Conservation (phyloP, 2,329 filamentous ascomycete species). For the Akanthomyces uredinophilus region DNA sequence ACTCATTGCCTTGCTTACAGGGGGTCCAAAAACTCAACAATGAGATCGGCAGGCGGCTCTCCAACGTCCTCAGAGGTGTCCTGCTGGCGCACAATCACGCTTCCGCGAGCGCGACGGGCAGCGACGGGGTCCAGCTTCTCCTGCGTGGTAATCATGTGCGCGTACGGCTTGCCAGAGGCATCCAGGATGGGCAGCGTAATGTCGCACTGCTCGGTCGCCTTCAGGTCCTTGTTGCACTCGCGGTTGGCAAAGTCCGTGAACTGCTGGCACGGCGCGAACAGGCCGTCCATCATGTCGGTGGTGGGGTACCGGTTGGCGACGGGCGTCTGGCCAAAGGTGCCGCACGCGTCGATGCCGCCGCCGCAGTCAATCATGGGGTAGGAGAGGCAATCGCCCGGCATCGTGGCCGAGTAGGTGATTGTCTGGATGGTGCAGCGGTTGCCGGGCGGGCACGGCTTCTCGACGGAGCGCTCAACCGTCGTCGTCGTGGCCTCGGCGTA, state of each 20-base stretch:
- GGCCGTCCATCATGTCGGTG: neutral
- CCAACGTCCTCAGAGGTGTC: neutral
- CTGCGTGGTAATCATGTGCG: neutral
- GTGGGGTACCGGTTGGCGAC: neutral
- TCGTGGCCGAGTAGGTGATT: neutral
- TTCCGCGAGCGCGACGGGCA: neutral
- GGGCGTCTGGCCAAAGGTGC: neutral
- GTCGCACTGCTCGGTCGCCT: neutral
- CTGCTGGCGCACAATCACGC: neutral
- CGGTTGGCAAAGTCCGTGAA: neutral
- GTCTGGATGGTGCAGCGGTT: conserved; percentile 4
- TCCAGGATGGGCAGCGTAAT: neutral
- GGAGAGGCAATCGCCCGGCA: neutral
- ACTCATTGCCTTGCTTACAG: neutral
- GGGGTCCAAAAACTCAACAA: neutral
- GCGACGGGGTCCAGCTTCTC: neutral
- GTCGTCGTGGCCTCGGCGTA: neutral
- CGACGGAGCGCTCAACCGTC: neutral
- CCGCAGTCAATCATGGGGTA: neutral
- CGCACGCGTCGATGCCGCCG: neutral
- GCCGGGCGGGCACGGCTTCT: neutral
- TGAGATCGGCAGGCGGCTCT: neutral
- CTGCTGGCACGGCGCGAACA: neutral
- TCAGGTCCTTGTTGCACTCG: neutral
- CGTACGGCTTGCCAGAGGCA: neutral